Evolutionary conservation across 2,329 filamentous ascomycete species (phyloP), one percentile per base, ranked within the genome.

Genomic region (Penicillium frequentans): DNA sequence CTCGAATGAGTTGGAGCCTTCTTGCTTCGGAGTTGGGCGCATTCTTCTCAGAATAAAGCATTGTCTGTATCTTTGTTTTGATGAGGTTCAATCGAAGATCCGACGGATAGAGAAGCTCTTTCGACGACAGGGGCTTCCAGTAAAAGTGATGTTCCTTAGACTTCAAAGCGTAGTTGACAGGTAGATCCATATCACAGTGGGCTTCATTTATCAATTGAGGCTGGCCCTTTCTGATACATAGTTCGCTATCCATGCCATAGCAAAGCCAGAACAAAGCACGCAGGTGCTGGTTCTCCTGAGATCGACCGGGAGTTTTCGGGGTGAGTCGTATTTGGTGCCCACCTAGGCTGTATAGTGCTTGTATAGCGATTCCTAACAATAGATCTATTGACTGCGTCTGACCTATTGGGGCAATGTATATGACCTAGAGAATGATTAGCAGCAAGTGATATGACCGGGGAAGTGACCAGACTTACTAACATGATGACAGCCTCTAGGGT

Each of bases 241-340:
- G 56, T 49, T 67, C 64, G 35, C 64, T 67, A 33, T 68, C 67
- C 13, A 63, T 52, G 10, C 54, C 54, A 39, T 67, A 69, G 26
- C 59, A 66, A 2, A 64, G 49, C 67, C 67, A 69, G 55, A 69
- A 69, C 8, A 68, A 29, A 23, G 60, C 63, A 5, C 67, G 62
- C 11, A 66, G 46, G 46, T 69, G 67, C 35, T 56, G 55, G 6
- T 54, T 54, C 21, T 60, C 49, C 16, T 55, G 52, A 3, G 57
- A 46, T 19, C 24, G 47, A 14, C 55, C 23, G 11, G 21, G 54
- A 26, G 53, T 42, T n/a, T 50, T 49, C 21, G 49, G 39, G 19
- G 46, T 21, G 1, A 33, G 35, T 52, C 46, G 52, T 31, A 49
- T 52, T 47, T 45, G 54, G 43, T 68, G 56, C 4, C 51, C 67